Conservation (phyloP, 1,284 basidiomycete species). For the Ceratobasidium theobromae region DNA sequence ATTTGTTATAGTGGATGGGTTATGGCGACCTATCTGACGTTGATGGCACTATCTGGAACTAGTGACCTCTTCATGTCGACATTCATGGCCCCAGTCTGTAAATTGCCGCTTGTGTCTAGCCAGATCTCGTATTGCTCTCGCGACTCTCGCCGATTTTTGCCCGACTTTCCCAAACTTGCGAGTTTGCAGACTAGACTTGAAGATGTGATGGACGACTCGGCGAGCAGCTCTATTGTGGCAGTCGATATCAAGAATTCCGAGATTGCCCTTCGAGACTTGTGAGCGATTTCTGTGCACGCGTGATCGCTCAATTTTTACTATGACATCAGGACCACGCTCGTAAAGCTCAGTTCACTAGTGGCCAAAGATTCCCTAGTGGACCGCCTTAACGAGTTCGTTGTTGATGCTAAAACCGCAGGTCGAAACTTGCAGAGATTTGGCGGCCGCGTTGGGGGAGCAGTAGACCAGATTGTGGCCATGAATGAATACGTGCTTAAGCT, state of each 20-base stretch:
- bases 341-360: constrained; percentile 29
- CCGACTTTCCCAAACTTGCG: constrained; percentile 32
- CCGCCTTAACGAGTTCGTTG: constrained; percentile 26
- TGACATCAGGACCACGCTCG: constrained; percentile 14
- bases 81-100: constrained; percentile 17
- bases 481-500: constrained; percentile 31
- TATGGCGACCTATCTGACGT: constrained; percentile 3
- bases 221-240: constrained; percentile 25
- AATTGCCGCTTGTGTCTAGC: constrained; percentile 5
- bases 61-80: not conserved
- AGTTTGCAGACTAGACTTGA: constrained; percentile 27
- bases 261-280: constrained; percentile 31
- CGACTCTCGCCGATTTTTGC: not conserved
- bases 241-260: constrained; percentile 33
- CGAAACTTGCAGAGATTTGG: constrained; percentile 34
- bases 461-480: constrained; percentile 33
- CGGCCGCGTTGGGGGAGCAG: constrained; percentile 33
- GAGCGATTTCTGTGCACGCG: not conserved
- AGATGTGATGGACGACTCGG: constrained; percentile 19
- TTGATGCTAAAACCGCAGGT: constrained; percentile 23
- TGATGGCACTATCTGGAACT: constrained; percentile 13
- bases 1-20: constrained; percentile 15
- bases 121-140: constrained; percentile 8
- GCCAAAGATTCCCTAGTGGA: constrained; percentile 28
- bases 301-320: not conserved